Evolutionary conservation across 179 eudicot species (phyloP).

Genomic region (Gypsophila paniculata): DNA sequence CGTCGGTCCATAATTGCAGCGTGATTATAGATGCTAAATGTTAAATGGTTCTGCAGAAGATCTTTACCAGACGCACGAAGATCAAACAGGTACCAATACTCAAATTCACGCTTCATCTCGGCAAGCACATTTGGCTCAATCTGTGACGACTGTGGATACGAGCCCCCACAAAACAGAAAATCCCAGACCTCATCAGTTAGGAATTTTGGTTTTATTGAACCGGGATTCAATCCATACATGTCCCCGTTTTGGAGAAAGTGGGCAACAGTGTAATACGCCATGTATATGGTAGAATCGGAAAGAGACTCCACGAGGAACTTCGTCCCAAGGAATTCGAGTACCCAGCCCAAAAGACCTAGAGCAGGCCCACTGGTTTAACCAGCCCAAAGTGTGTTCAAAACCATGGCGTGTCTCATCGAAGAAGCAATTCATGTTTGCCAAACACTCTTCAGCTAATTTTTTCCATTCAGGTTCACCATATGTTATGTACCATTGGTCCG

Average conservation of each 20-base stretch:
- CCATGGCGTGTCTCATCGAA: constrained; percentile 78
- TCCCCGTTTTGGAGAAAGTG: constrained; percentile 73
- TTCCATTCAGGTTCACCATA: constrained; percentile 74
- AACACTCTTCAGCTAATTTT: constrained; percentile 61
- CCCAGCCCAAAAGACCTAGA: constrained; percentile 85
- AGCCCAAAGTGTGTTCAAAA: constrained; percentile 76
- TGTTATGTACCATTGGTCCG: constrained; percentile 84
- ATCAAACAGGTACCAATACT: constrained; percentile 89
- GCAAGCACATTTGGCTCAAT: constrained; percentile 45
- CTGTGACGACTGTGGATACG: constrained; percentile 50
- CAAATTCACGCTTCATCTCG: constrained; percentile 74
- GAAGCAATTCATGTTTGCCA: constrained; percentile 62
- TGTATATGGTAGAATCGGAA: constrained; percentile 85
- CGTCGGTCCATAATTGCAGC: constrained; percentile 60
- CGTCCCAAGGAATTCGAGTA: constrained; percentile 94
- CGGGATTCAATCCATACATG: constrained; percentile 52
- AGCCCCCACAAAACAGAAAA: constrained; percentile 58
- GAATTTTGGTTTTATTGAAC: constrained; percentile 60
- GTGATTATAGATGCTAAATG: constrained; percentile 81
- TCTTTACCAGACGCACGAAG: constrained; percentile 90
- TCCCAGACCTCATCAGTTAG: constrained; percentile 83
- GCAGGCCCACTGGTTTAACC: constrained; percentile 94
- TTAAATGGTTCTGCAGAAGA: constrained; percentile 81
- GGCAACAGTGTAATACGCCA: constrained; percentile 83
- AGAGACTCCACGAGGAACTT: constrained; percentile 81